Base-by-base conservation (phyloP, 129 eudicot species). In the Calendula officinalis region DNA sequence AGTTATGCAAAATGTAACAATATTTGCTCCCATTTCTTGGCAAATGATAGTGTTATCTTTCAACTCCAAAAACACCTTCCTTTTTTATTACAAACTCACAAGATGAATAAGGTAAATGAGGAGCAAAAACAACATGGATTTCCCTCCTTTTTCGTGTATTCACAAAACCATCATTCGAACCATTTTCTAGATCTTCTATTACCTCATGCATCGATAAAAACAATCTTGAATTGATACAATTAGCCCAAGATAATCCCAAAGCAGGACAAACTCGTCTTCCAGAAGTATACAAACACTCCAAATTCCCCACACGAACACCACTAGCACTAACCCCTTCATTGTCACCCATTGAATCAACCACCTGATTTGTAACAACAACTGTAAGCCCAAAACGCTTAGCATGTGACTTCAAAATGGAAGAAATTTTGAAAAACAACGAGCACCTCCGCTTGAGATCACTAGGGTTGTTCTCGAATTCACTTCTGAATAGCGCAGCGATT, bases 171-270 rank as follows among this genome's bases (percentile, higher is more conserved):
- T 38, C 78, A 42, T n/a, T 65, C 11, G 66, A 65, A 63, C 38
- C 60, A 2, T 42, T 61, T 15, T 72, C 85, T 7, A 67, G 81
- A 33, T 66, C 76, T 4, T 69, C 77, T 12, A 73, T 35, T 49
- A 74, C 85, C 61, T 79, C 96, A 11, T 66, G 62, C 39, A 69
- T 79, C 8, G 87, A 88, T 74, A 92, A 46, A 67, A 92, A 88
- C 74, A 92, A 34, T 62, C 99, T 79, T 2, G 85, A 74, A 55
- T 92, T 92, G 33, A 92, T 76, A 75, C 99, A 92, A 56, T 85
- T 85, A 0, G 96, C 87, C 99, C 99, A 92, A 7, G 99, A 68
- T 62, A 92, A 73, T n/a, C 99, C 96, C 71, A 92, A 71, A 14
- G 99, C 91, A 33, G 95, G 84, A 60, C 84, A 77, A 53, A 92